These are phyloP conservation scores for Magnusiomyces fungicola DNA, from an alignment of 1,139 yeast species.

Conservation along the genomic window DNA sequence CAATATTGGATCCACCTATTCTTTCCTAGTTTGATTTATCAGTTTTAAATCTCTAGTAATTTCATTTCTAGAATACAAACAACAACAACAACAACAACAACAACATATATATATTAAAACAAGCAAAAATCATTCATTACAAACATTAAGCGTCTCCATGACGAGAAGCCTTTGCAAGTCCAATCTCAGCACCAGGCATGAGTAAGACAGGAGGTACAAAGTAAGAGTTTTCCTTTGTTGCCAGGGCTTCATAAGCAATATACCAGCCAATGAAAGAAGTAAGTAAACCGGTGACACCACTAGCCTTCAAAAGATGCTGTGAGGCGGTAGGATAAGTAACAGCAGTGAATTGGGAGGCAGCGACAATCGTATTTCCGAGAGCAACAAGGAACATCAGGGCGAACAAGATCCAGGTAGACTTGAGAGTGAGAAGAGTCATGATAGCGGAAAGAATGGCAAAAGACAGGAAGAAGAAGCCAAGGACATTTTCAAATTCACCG, in stretches of 20 bases:
- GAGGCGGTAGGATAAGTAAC: slow-evolving; percentile 28
- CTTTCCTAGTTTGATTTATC: no score
- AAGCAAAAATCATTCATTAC: no score
- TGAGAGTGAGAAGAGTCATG: slow-evolving; percentile 58
- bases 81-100: no score
- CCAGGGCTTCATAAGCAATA: slow-evolving; percentile 41
- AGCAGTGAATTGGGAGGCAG: slow-evolving; percentile 41
- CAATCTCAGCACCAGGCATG: slow-evolving; percentile 8
- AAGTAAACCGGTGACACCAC: slow-evolving; percentile 70
- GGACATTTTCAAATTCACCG: slow-evolving; percentile 41
- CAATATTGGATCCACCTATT: no score
- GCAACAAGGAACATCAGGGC: slow-evolving; percentile 55
- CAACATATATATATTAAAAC: no score
- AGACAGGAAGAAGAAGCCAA: slow-evolving; percentile 68
- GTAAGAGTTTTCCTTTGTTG: slow-evolving; percentile 4
- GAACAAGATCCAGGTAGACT: slow-evolving; percentile 74
- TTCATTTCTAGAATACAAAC: no score
- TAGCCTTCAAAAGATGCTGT: slow-evolving; percentile 47
- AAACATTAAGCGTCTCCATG: no score
- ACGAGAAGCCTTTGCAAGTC: no score
- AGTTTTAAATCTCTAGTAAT: no score
- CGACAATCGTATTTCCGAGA: slow-evolving; percentile 35
- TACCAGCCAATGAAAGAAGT: slow-evolving; percentile 82
- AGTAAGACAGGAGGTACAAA: slow-evolving; percentile 2
- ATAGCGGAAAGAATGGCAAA: slow-evolving; percentile 78